phyloP scores from a whole-genome alignment of 768 basidiomycete species.

The Boletus vinaceobasis region DNA sequence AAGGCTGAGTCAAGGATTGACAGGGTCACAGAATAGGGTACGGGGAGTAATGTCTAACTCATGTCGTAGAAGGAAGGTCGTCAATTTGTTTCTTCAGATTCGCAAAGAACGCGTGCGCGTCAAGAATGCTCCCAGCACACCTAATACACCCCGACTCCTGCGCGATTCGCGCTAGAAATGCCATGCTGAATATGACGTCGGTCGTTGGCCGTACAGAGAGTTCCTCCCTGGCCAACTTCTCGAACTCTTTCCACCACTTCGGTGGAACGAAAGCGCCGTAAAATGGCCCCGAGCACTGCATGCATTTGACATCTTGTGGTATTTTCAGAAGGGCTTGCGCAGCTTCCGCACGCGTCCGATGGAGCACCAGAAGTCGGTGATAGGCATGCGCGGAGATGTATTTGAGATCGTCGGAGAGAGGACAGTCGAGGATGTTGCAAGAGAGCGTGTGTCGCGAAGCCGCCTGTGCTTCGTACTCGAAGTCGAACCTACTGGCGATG shows the following conservation, averaged over 20 bases:
- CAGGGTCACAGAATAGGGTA: neutral
- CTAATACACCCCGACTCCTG: slow-evolving; percentile 51
- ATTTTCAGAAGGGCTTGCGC: slow-evolving; percentile 47
- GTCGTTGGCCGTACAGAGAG: slow-evolving; percentile 53
- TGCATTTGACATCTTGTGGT: slow-evolving; percentile 55
- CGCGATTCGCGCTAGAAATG: slow-evolving; percentile 54
- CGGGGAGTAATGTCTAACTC: slow-evolving; percentile 6
- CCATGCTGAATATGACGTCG: slow-evolving; percentile 56
- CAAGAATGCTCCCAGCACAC: slow-evolving; percentile 66
- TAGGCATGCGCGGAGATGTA: slow-evolving; percentile 68
- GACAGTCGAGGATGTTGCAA: slow-evolving; percentile 51
- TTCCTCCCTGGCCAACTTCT: slow-evolving; percentile 55
- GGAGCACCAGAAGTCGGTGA: slow-evolving; percentile 59
- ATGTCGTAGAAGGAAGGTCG: slow-evolving; percentile 44
- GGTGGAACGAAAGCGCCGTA: slow-evolving; percentile 49
- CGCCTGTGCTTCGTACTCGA: slow-evolving; percentile 59
- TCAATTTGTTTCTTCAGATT: slow-evolving; percentile 58
- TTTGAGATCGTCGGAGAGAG: slow-evolving; percentile 59
- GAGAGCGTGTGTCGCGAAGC: slow-evolving; percentile 59
- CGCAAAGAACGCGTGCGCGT: slow-evolving; percentile 54
- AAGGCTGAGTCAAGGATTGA: neutral
- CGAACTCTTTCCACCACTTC: slow-evolving; percentile 68
- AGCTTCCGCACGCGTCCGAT: slow-evolving; percentile 48
- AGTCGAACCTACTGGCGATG: slow-evolving; percentile 61
- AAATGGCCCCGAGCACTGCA: slow-evolving; percentile 59